Evolutionary conservation across 441 rosid species (phyloP).

Genomic region (Corymbia citriodora): DNA sequence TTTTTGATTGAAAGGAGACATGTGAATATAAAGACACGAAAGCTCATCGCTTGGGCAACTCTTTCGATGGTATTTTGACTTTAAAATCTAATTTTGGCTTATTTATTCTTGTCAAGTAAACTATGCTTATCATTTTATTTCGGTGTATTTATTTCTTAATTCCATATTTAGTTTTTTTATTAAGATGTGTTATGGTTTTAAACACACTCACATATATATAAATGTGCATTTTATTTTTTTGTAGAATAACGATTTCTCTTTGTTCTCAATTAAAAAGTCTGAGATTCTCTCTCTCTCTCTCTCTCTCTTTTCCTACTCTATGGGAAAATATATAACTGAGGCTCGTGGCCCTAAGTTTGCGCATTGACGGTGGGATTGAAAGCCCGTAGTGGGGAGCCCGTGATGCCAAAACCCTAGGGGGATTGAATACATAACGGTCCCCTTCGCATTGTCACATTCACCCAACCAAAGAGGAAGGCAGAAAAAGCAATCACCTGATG

Average conservation of each 20-base stretch:
- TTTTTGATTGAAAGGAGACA: not conserved
- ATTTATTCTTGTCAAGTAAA: not conserved
- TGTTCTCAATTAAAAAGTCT: not conserved
- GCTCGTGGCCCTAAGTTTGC: not conserved
- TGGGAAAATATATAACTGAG: not conserved
- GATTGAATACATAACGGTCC: too few species aligned
- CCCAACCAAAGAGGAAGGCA: not conserved
- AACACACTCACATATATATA: not conserved
- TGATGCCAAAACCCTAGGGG: not conserved
- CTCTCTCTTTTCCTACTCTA: not conserved
- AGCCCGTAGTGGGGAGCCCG: not conserved
- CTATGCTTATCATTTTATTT: not conserved
- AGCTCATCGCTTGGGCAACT: not conserved
- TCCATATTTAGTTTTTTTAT: not conserved
- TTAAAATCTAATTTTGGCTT: not conserved
- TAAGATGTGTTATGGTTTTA: not conserved
- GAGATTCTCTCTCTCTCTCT: not conserved
- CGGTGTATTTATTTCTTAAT: not conserved
- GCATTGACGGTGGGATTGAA: not conserved
- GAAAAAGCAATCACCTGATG: not conserved
- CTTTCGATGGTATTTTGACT: not conserved
- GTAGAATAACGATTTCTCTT: not conserved
- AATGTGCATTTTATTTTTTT: not conserved
- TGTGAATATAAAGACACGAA: not conserved
- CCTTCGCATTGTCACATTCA: not conserved